Evolutionary conservation across 176 grass and related monocot species (phyloP), one percentile per base, ranked within the genome.

Genomic region (Eragrostis curvula): DNA sequence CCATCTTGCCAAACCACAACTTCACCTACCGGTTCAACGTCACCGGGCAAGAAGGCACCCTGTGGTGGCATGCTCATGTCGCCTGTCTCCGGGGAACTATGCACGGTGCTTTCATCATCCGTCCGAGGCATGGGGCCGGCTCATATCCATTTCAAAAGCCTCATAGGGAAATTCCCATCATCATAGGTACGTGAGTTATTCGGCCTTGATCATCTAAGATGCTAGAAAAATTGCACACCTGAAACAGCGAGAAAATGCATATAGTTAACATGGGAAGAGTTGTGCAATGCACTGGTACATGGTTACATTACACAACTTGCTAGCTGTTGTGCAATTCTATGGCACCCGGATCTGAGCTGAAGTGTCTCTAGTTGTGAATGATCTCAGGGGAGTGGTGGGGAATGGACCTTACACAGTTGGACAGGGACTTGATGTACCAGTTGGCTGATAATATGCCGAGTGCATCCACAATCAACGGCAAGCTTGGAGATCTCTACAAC

Each of bases 1-100:
- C 86, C 9, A 88, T 88, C 28, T 16, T 0, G 0, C 79, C 79
- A 1, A 40, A 27, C 42, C 1, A 6, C 0, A 83, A 25, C 72
- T 71, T 77, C 23, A 88, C 79, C 16, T 83, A 88, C 44, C 30
- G 24, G 23, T 60, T 88, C 21, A 5, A 32, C 21, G 63, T 88
- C 11, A 5, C 45, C 8, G 58, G 47, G 1, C 73, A 88, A 66
- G 74, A 79, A 56, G 81, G 86, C 8, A n/a, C n/a, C n/a, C n/a
- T n/a, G n/a, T n/a, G n/a, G n/a, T n/a, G n/a, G n/a, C n/a, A n/a
- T n/a, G n/a, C 79, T 1, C 87, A 89, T 23, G 43, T 43, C 42
- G 5, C 46, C 7, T 36, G 17, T 20, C 60, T 79, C 21, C 75
- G 81, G 17, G 87, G 21, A 1, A 64, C 29, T 40, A 2, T 85